These are phyloP conservation scores for Withania somnifera DNA, from an alignment of 305 asterid species.

Conservation along the genomic window DNA sequence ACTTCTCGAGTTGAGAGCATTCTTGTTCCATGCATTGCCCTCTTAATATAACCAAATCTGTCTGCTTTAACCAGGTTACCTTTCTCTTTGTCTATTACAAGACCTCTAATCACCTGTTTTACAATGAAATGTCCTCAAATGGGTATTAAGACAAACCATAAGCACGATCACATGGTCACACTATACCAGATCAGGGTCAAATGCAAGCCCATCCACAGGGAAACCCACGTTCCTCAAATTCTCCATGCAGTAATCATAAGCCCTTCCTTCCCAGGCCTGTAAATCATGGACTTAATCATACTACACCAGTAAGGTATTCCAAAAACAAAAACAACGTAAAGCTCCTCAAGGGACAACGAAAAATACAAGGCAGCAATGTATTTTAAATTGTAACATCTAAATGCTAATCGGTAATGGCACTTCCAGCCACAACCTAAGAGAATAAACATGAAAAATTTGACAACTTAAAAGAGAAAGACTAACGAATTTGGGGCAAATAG, in stretches of 20 bases:
- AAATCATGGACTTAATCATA: constrained; percentile 9
- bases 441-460: not conserved
- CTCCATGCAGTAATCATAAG: constrained; percentile 82
- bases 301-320: constrained; percentile 8
- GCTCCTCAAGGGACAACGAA: not conserved
- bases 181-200: constrained; percentile 80
- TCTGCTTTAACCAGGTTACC: constrained; percentile 87
- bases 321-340: not conserved
- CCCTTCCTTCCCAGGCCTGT: constrained; percentile 99
- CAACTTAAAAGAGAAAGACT: not conserved
- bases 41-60: constrained; percentile 76
- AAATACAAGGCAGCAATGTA: not conserved
- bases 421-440: not conserved
- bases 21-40: constrained; percentile 87
- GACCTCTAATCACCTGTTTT: constrained; percentile 74
- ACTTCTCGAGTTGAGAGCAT: constrained; percentile 75
- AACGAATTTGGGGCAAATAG: not conserved
- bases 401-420: not conserved
- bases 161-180: constrained; percentile 7
- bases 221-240: constrained; percentile 68
- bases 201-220: constrained; percentile 87
- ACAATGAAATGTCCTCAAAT: not conserved
- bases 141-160: not conserved
- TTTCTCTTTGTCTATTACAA: constrained; percentile 81
- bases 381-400: not conserved